Evolutionary conservation across 2,329 filamentous ascomycete species (phyloP).

Genomic region (Ophiostoma angusticollis): DNA sequence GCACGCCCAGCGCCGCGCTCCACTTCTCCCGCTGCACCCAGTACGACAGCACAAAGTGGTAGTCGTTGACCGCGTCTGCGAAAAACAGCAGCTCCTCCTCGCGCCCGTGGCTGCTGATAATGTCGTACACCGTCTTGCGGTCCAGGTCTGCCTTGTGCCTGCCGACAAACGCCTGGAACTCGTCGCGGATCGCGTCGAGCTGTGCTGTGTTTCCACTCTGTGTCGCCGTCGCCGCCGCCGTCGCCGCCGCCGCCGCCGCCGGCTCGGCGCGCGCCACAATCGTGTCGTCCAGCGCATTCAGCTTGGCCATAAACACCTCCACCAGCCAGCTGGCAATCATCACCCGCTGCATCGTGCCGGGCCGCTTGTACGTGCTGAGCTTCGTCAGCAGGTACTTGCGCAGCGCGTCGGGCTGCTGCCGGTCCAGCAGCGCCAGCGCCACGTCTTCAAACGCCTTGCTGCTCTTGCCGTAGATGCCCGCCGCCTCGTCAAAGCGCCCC

Average conservation of each 20-base stretch:
- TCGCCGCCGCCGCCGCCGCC: slow-evolving; percentile 54
- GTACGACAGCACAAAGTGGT: slow-evolving; percentile 89
- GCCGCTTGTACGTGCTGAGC: slow-evolving; percentile 67
- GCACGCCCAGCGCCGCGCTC: slow-evolving; percentile 70
- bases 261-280: slow-evolving; percentile 81
- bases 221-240: slow-evolving; percentile 59
- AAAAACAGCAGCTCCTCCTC: slow-evolving; percentile 89
- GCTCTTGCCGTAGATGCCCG: slow-evolving; percentile 82
- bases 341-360: slow-evolving; percentile 76
- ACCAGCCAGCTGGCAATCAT: slow-evolving; percentile 95
- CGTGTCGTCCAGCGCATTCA: slow-evolving; percentile 88
- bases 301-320: slow-evolving; percentile 93
- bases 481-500: slow-evolving; percentile 74
- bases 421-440: slow-evolving; percentile 79
- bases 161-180: slow-evolving; percentile 79
- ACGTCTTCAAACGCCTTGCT: slow-evolving; percentile 97
- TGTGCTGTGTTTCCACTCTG: slow-evolving; percentile 59
- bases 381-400: slow-evolving; percentile 83
- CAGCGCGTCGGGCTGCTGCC: slow-evolving; percentile 77
- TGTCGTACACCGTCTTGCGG: slow-evolving; percentile 82
- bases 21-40: slow-evolving; percentile 95
- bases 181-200: slow-evolving; percentile 55
- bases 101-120: slow-evolving; percentile 87
- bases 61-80: slow-evolving; percentile 77
- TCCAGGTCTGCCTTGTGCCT: slow-evolving; percentile 83